phyloP scores from a whole-genome alignment of 1,139 yeast species.

The Protomyces lactucae-debilis region DNA sequence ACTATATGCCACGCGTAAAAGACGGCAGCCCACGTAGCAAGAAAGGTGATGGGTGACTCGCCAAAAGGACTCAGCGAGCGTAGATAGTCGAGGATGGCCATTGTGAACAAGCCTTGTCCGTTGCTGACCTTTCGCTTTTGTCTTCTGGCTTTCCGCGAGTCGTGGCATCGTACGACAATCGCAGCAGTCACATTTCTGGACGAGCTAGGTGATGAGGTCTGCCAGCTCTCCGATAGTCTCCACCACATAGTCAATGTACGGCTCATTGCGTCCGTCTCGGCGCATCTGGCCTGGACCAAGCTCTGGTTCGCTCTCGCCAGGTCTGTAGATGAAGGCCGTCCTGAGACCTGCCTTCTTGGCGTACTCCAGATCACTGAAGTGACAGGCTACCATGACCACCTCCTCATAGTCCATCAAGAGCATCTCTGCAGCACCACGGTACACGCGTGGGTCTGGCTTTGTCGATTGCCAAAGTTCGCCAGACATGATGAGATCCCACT shows the following conservation, averaged over 20 bases:
- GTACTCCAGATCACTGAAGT: constrained; percentile 31
- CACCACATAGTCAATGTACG: constrained; percentile 16
- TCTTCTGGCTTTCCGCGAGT: neutral
- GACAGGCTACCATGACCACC: constrained; percentile 32
- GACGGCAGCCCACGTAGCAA: constrained; percentile 21
- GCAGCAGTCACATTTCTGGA: neutral
- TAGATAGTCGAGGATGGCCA: constrained; percentile 25
- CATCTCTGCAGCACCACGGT: constrained; percentile 31
- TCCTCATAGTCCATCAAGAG: constrained; percentile 30
- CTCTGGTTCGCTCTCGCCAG: constrained; percentile 20
- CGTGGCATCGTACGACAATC: neutral
- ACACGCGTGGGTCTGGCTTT: constrained; percentile 32
- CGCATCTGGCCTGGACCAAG: neutral
- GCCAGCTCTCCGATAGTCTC: constrained; percentile 12
- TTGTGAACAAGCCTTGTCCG: neutral
- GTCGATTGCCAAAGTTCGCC: constrained; percentile 31
- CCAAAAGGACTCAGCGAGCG: constrained; percentile 16
- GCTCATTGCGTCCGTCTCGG: neutral
- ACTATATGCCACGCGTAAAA: constrained; percentile 27
- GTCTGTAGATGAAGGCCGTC: constrained; percentile 31
- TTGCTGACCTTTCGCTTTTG: neutral
- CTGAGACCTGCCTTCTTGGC: constrained; percentile 30
- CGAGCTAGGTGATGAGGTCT: neutral
- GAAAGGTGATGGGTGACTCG: constrained; percentile 13
- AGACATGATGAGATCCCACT: constrained; percentile 32